Evolutionary conservation across 441 rosid genomes (phyloP).

Genomic region (Jatropha multifida): DNA sequence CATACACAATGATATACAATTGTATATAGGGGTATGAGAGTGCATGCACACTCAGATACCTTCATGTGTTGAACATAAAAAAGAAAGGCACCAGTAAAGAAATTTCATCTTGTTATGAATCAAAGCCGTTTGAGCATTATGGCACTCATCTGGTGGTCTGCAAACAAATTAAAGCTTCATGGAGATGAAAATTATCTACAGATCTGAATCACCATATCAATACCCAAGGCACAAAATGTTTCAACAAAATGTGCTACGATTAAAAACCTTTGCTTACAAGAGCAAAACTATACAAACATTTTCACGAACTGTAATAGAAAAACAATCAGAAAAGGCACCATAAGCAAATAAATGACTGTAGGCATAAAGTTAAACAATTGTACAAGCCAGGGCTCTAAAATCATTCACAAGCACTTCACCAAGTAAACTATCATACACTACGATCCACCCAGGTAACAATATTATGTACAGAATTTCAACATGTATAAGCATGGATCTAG

Average conservation of each 20-base stretch:
- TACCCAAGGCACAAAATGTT: neutral
- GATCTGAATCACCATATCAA: neutral
- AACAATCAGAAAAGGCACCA: neutral
- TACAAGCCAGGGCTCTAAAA: neutral
- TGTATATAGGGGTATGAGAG: neutral
- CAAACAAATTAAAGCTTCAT: neutral
- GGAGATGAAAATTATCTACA: neutral
- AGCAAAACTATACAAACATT: neutral
- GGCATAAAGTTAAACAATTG: neutral
- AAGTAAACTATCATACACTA: neutral
- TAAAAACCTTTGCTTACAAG: neutral
- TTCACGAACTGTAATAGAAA: neutral
- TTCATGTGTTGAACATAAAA: neutral
- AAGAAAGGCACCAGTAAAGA: neutral
- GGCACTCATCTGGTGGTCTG: neutral
- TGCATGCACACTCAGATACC: neutral
- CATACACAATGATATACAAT: neutral
- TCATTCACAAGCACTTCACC: neutral
- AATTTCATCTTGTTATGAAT: neutral
- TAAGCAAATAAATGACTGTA: neutral
- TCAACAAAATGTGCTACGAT: neutral
- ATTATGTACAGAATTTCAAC: neutral
- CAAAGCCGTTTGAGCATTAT: neutral
- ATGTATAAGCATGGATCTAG: neutral
- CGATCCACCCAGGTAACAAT: neutral